A percentile compares a stretch with the other conserved stretches of the same genome.
phyloP scores from a whole-genome alignment of 331 rosid genomes.

The Spiraea crenata region DNA sequence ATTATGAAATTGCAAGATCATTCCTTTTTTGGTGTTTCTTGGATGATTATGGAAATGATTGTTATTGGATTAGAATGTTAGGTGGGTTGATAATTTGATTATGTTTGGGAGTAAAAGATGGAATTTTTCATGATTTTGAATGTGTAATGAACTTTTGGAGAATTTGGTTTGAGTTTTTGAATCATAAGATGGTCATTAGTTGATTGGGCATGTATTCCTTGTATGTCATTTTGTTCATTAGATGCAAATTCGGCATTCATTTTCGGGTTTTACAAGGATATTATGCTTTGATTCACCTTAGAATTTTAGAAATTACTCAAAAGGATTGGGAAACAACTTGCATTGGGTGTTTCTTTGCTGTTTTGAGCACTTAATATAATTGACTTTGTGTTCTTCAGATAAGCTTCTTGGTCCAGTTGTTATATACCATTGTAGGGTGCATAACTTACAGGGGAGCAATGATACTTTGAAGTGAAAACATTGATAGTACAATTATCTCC shows the following conservation, averaged over 20 bases:
- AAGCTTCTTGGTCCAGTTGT: background rate
- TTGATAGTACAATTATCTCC: conserved; percentile 11
- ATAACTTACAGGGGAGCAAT: background rate
- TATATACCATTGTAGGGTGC: background rate
- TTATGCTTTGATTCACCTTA: no score
- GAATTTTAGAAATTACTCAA: background rate
- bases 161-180: background rate
- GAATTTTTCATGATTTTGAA: background rate
- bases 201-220: background rate
- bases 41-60: background rate
- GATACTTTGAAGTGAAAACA: background rate
- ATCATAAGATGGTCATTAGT: background rate
- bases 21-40: background rate
- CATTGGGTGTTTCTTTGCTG: background rate
- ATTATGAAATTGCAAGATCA: background rate
- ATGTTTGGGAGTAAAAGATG: background rate
- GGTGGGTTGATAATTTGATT: conserved; percentile 1
- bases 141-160: background rate
- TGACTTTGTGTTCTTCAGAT: background rate
- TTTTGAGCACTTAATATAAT: background rate
- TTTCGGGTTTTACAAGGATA: background rate
- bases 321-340: background rate
- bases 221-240: background rate
- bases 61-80: background rate
- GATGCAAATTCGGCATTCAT: background rate